Base-by-base conservation (phyloP, 768 basidiomycete genomes). In the Udeniomyces megalosporus region DNA sequence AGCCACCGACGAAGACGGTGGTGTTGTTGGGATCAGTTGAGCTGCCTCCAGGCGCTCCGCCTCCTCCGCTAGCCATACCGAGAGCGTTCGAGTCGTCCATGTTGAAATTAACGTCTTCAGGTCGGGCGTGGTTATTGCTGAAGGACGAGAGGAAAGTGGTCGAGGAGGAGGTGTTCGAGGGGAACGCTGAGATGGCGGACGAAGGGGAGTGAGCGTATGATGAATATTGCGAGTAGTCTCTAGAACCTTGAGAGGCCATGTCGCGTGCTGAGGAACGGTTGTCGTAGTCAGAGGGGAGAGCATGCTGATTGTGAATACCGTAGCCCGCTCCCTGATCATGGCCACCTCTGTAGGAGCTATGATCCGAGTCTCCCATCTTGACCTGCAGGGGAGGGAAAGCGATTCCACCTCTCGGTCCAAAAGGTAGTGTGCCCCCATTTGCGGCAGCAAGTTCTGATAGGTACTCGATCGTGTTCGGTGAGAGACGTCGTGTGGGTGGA, bases 1-100 rank as follows among this genome's bases (percentile, higher is more conserved):
- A 71, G 0, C 90, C 91, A 28, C 91, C 91, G 22, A 95, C 91
- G 66, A 95, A 95, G 5, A 76, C 90, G 1, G 91, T 95, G 15
- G 90, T 92, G 69, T 93, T 95, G 70, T 90, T 89, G n/a, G 90
- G 90, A 69, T 93, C 90, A 24, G 84, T 63, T 50, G 54, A 58
- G 55, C 55, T 63, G 38, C 46, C 55, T 35, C n/a, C n/a, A n/a
- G n/a, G n/a, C n/a, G n/a, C n/a, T n/a, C n/a, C n/a, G n/a, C n/a
- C n/a, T n/a, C n/a, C n/a, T n/a, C n/a, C n/a, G n/a, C n/a, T n/a
- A n/a, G n/a, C n/a, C n/a, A n/a, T n/a, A n/a, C n/a, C n/a, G n/a
- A n/a, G n/a, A n/a, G n/a, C n/a, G n/a, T n/a, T n/a, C n/a, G n/a
- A n/a, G n/a, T n/a, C n/a, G n/a, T n/a, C n/a, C n/a, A n/a, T n/a